Percentiles rank a stretch among this genome's conserved stretches.
These are phyloP conservation scores for Penicillium ochrochloron DNA, from an alignment of 495 filamentous ascomycete genomes.

Conservation along the genomic window DNA sequence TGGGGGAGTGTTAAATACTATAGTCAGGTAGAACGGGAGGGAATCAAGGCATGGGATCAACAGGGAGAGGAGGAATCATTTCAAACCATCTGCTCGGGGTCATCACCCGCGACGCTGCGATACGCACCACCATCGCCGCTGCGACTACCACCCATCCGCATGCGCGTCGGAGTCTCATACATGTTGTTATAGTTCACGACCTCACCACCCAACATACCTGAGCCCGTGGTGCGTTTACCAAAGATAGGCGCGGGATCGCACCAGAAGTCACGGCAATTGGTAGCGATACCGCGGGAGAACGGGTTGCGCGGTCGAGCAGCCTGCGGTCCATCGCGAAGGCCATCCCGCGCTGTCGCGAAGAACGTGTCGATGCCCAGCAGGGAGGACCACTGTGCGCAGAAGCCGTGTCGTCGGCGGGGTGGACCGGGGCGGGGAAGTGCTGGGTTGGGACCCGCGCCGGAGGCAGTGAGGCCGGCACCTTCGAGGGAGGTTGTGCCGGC, in stretches of 20 bases:
- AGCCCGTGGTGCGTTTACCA: constrained; percentile 71
- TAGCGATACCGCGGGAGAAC: constrained; percentile 77
- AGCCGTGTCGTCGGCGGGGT: constrained; percentile 58
- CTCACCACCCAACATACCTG: constrained; percentile 76
- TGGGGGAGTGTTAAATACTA: neutral
- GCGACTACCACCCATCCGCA: constrained; percentile 51
- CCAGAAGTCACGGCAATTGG: constrained; percentile 97
- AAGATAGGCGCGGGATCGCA: constrained; percentile 86
- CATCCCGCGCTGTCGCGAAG: constrained; percentile 76
- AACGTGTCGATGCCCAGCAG: constrained; percentile 91
- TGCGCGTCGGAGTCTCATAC: constrained; percentile 80
- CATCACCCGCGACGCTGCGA: constrained; percentile 47
- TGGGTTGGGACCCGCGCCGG: constrained; percentile 55
- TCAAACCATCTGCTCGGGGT: constrained; percentile 40
- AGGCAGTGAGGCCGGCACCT: constrained; percentile 68
- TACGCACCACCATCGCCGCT: constrained; percentile 33
- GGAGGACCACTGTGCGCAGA: constrained; percentile 77
- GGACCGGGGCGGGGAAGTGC: constrained; percentile 45
- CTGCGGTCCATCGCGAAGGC: constrained; percentile 58
- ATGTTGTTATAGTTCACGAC: constrained; percentile 83
- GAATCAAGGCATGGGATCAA: neutral
- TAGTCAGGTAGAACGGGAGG: neutral
- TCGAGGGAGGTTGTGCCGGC: constrained; percentile 69
- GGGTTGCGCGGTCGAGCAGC: constrained; percentile 68
- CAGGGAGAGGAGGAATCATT: neutral